These are phyloP conservation scores for Apiotrichum gracile DNA, from an alignment of 1,284 basidiomycete genomes.

Conservation along the genomic window DNA sequence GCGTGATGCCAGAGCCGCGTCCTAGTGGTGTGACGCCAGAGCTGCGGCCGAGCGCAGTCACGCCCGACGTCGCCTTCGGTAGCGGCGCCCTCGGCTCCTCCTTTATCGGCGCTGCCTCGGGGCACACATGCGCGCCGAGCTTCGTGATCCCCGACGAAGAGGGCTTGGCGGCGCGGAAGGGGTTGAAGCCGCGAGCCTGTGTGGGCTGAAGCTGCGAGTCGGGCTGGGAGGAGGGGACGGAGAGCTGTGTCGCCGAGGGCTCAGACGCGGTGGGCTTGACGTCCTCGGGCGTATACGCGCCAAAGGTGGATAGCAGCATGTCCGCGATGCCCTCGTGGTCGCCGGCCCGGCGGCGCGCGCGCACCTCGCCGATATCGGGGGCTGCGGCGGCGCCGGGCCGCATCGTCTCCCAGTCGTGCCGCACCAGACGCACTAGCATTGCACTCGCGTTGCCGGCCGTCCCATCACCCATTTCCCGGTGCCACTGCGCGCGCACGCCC, in stretches of 20 bases:
- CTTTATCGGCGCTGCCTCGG: neutral
- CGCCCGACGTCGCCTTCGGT: too few species aligned
- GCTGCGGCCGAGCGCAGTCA: too few species aligned
- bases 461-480: neutral
- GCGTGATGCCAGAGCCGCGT: too few species aligned
- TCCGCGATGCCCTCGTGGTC: neutral
- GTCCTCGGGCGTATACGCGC: neutral
- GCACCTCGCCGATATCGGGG: neutral
- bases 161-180: neutral
- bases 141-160: neutral
- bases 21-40: too few species aligned
- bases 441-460: constrained; percentile 14
- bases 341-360: neutral
- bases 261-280: neutral
- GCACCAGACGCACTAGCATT: constrained; percentile 37
- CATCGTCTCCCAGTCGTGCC: constrained; percentile 24
- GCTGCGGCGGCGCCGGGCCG: neutral
- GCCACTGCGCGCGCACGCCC: neutral
- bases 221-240: neutral
- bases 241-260: neutral
- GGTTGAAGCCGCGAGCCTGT: neutral
- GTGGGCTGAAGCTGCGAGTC: neutral
- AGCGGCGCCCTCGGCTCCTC: neutral
- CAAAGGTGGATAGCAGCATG: neutral
- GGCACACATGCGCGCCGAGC: neutral